phyloP scores from a whole-genome alignment of 495 filamentous ascomycete species.

The Penicillium malachiteum region DNA sequence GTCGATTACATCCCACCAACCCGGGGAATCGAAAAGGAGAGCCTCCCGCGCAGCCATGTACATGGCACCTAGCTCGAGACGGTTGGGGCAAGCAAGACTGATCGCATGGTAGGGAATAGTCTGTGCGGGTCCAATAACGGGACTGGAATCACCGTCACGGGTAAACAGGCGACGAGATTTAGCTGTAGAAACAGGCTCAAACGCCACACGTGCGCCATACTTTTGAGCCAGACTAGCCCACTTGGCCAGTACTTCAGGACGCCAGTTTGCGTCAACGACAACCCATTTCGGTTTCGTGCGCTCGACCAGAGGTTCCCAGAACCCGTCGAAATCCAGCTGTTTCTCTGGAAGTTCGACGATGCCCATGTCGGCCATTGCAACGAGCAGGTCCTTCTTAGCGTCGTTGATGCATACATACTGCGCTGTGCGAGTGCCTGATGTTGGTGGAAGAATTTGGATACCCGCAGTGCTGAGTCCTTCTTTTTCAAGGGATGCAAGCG shows the following conservation, averaged over 20 bases:
- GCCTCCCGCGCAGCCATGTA: slow-evolving; percentile 59
- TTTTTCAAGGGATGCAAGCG: slow-evolving; percentile 58
- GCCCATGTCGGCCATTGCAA: slow-evolving; percentile 93
- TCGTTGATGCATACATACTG: slow-evolving; percentile 93
- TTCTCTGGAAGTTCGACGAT: slow-evolving; percentile 64
- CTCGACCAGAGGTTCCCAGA: slow-evolving; percentile 60
- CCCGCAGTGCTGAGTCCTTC: slow-evolving; percentile 63
- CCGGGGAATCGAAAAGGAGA: slow-evolving; percentile 61
- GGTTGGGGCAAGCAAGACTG: slow-evolving; percentile 78
- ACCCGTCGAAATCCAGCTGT: slow-evolving; percentile 40
- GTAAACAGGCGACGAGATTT: slow-evolving; percentile 74
- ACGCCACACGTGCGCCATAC: slow-evolving; percentile 60
- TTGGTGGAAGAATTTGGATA: slow-evolving; percentile 55
- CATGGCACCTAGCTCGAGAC: slow-evolving; percentile 75
- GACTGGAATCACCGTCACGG: slow-evolving; percentile 15
- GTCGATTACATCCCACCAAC: slow-evolving; percentile 80
- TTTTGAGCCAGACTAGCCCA: slow-evolving; percentile 61
- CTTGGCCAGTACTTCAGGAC: slow-evolving; percentile 54
- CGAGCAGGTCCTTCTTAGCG: slow-evolving; percentile 69
- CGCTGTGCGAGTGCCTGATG: slow-evolving; percentile 62
- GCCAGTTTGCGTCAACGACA: slow-evolving; percentile 84
- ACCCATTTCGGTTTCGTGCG: slow-evolving; percentile 65
- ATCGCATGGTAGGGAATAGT: slow-evolving; percentile 62
- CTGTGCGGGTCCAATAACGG: slow-evolving; percentile 30
- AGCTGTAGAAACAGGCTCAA: slow-evolving; percentile 84